A percentile compares a stretch with the other conserved stretches of the same genome.
Evolutionary conservation across 169 alveolate species (phyloP).

Genomic region (Plasmodium knowlesi): DNA sequence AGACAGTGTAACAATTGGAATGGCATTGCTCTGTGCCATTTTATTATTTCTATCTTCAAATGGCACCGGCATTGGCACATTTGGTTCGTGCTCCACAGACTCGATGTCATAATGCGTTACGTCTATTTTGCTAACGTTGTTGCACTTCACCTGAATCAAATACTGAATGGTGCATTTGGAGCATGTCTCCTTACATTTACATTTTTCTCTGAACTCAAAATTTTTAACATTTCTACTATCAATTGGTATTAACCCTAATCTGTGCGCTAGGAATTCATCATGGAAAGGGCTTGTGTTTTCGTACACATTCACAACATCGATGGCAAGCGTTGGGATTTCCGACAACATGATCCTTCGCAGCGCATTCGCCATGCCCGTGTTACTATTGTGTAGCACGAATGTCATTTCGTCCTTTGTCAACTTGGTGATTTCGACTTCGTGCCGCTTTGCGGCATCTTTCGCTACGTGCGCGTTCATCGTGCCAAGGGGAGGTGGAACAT

Average conservation of each 20-base stretch:
- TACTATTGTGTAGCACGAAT: constrained; percentile 91
- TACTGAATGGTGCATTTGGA: constrained; percentile 93
- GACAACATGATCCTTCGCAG: constrained; percentile 95
- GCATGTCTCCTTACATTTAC: constrained; percentile 94
- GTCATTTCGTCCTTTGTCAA: constrained; percentile 81
- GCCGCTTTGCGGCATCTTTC: constrained; percentile 14
- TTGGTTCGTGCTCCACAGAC: constrained; percentile 80
- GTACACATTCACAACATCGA: constrained; percentile 94
- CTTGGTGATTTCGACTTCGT: constrained; percentile 83
- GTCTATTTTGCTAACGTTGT: constrained; percentile 89
- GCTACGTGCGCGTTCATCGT: background rate
- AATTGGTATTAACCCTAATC: constrained; percentile 96
- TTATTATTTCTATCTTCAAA: constrained; percentile 71
- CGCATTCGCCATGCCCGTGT: constrained; percentile 95
- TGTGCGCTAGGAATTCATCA: constrained; percentile 96
- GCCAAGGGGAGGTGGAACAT: constrained; percentile 16
- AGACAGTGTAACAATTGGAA: constrained; percentile 93
- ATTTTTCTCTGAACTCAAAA: constrained; percentile 92
- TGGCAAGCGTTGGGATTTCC: constrained; percentile 97
- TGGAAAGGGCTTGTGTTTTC: constrained; percentile 96
- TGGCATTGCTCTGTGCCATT: constrained; percentile 86
- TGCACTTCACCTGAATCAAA: constrained; percentile 89
- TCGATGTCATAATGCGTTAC: constrained; percentile 89
- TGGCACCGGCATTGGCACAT: constrained; percentile 58
- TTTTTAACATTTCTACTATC: constrained; percentile 90